Evolutionary conservation across 306 rosid species (phyloP).

Genomic region (Citrullus mucosospermus): DNA sequence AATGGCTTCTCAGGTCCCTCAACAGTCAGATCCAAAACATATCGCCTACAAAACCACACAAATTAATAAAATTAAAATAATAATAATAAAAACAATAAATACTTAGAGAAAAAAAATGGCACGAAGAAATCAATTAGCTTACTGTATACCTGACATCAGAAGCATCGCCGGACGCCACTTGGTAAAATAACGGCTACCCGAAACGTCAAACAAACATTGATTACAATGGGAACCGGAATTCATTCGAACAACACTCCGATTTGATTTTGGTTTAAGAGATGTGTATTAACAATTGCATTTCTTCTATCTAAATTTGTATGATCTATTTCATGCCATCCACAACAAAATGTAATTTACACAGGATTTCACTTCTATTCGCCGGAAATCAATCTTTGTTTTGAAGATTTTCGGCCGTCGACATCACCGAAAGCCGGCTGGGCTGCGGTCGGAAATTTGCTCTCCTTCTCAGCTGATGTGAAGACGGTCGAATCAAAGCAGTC

Average conservation of each 20-base stretch:
- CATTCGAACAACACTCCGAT: not conserved
- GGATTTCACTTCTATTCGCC: not conserved
- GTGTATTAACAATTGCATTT: not conserved
- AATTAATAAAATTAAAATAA: not conserved
- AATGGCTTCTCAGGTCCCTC: not conserved
- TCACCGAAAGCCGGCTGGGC: slow-evolving; percentile 59
- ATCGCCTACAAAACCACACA: not conserved
- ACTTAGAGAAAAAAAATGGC: not conserved
- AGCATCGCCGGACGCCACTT: not conserved
- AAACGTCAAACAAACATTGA: not conserved
- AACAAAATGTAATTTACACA: not conserved
- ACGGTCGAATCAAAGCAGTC: slow-evolving; percentile 72
- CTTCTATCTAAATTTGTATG: not conserved
- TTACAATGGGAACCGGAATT: not conserved
- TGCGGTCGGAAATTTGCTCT: slow-evolving; percentile 52
- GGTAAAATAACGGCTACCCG: not conserved
- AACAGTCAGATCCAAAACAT: not conserved
- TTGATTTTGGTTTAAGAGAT: not conserved
- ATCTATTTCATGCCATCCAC: not conserved
- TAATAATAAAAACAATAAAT: not conserved
- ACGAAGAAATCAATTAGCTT: not conserved
- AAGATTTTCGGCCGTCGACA: slow-evolving; percentile 38
- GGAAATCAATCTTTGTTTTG: not conserved
- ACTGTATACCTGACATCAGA: not conserved
- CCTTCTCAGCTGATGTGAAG: slow-evolving; percentile 72